These are phyloP conservation scores for Plasmodium cynomolgi DNA, from an alignment of 169 alveolate genomes.

Conservation along the genomic window DNA sequence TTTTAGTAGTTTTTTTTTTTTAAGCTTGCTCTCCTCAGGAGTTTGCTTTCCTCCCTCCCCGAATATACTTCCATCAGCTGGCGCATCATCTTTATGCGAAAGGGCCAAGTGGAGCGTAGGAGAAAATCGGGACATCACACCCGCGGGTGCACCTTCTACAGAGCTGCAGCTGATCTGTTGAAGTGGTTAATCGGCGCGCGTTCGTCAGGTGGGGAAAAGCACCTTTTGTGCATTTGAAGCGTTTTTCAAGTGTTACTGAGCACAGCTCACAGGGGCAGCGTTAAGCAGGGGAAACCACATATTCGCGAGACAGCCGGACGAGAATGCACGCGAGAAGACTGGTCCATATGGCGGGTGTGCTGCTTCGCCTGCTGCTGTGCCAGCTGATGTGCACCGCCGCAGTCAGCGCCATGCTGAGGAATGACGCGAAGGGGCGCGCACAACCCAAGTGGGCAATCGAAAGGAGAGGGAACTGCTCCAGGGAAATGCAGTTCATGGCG, in stretches of 20 bases:
- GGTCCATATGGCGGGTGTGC: neutral
- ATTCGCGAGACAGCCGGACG: neutral
- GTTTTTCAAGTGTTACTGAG: neutral
- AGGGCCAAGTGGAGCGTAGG: neutral
- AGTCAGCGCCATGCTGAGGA: neutral
- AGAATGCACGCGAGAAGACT: neutral
- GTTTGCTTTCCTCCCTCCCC: neutral
- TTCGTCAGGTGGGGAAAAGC: neutral
- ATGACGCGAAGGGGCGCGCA: neutral
- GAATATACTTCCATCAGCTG: neutral
- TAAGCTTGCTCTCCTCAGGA: neutral
- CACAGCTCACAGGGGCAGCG: neutral
- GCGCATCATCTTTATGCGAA: neutral
- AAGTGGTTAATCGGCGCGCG: neutral
- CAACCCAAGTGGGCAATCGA: neutral
- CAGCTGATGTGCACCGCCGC: neutral
- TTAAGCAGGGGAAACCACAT: neutral
- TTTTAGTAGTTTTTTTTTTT: neutral
- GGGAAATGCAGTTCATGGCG: neutral
- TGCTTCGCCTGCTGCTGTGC: too few species aligned
- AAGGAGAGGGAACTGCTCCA: neutral
- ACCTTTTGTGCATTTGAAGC: neutral
- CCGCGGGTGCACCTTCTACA: neutral
- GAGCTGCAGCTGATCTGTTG: neutral
- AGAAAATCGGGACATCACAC: neutral